Evolutionary conservation across 1,284 basidiomycete genomes (phyloP), one percentile per base, ranked within the genome.

Genomic region (Tausonia pullulans): DNA sequence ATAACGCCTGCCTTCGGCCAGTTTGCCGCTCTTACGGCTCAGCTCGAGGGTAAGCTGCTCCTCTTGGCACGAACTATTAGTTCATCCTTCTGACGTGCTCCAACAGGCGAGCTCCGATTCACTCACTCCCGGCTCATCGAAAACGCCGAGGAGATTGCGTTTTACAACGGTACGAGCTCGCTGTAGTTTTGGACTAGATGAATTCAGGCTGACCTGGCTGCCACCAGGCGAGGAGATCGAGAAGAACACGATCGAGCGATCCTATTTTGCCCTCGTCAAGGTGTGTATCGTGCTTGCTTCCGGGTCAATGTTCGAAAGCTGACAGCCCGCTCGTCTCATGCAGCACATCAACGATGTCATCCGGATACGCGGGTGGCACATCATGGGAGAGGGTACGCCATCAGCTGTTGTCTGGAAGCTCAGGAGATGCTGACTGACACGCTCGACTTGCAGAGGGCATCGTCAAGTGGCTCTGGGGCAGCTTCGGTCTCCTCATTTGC

Each of bases 401-500:
- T 27, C 27, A 27, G 27, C 27, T 27, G 27, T 27, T 27, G 27
- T 27, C 27, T 27, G 27, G 27, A 27, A 27, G 27, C 27, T 27
- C 27, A 27, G 27, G 27, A 27, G 27, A 27, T 27, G 27, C 27
- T 27, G 27, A 27, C 27, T 27, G 27, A 27, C 27, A 27, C 27
- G 27, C 27, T 27, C 27, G 27, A 27, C 27, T 27, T 27, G 27
- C 27, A 27, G 95, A 98, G 75, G 92, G 92, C 2, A 87, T 98
- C 65, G 88, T 98, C 72, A 98, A 98, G 77, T 95, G 94, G 94
- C 74, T 94, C 13, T 98, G 95, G 95, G 94, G 94, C 69, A 88
- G 87, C 72, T 87, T 96, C 72, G 94, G 94, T 40, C 85, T 89
- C 7, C 40, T 54, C n/a, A 51, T 60, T 13, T 55, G 46, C 74